Evolutionary conservation across 306 rosid genomes (phyloP).

Genomic region (Psophocarpus tetragonolobus): DNA sequence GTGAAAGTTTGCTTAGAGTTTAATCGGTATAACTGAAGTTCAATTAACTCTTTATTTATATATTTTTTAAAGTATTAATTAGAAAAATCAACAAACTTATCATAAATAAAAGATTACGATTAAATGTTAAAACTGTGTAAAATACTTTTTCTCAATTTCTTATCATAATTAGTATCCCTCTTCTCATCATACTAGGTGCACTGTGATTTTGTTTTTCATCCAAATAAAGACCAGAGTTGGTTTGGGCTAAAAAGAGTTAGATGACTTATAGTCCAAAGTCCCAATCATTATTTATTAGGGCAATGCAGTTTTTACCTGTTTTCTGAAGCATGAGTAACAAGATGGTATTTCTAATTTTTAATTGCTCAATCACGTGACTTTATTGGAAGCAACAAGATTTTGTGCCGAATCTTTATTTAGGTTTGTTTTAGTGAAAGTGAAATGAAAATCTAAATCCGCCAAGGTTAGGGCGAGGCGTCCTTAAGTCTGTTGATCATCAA

Average conservation of each 20-base stretch:
- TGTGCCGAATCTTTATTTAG: neutral
- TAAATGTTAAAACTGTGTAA: no score
- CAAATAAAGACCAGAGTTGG: neutral
- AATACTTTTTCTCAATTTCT: no score
- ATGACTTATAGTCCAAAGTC: neutral
- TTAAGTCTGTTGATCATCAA: neutral
- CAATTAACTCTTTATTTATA: no score
- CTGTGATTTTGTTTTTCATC: neutral
- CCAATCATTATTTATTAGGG: neutral
- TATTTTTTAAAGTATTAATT: no score
- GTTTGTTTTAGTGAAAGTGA: neutral
- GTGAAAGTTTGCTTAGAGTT: no score
- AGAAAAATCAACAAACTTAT: no score
- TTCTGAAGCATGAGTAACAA: neutral
- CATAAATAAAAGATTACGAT: no score
- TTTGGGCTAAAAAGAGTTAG: no score
- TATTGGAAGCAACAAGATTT: neutral
- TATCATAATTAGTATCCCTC: neutral
- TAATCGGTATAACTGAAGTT: no score
- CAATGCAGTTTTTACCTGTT: neutral
- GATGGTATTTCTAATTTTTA: neutral
- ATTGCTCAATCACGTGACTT: neutral
- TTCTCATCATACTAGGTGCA: neutral
- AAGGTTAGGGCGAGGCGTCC: neutral
- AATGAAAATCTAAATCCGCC: neutral